A percentile compares a stretch with the other conserved stretches of the same genome.
Conservation (phyloP, 1,139 yeast species). For the Ogataea hybrid region DNA sequence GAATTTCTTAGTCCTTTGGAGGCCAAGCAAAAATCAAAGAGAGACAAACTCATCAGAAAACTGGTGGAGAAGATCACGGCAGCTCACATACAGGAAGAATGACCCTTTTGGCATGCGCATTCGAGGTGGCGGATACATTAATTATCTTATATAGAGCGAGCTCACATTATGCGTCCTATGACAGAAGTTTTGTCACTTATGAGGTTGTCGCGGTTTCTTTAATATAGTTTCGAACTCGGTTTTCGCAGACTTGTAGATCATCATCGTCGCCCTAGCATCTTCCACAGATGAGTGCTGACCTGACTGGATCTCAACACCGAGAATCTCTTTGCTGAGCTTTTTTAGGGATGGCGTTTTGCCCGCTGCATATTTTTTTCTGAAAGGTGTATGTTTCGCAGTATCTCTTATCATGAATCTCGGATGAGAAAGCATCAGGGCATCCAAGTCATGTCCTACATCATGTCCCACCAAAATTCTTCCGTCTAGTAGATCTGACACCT, state of each 20-base stretch:
- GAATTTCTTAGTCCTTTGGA: background rate
- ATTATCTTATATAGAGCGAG: background rate
- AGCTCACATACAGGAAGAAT: background rate
- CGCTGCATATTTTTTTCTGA: conserved; percentile 49
- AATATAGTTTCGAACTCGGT: conserved; percentile 52
- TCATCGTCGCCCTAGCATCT: conserved; percentile 88
- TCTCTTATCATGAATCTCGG: conserved; percentile 68
- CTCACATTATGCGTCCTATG: background rate
- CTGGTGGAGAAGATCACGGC: conserved; percentile 1
- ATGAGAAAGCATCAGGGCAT: conserved; percentile 63
- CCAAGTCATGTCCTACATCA: conserved; percentile 77
- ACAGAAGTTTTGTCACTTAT: background rate
- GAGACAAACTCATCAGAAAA: conserved; percentile 5
- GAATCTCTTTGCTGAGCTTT: conserved; percentile 55
- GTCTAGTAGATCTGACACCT: conserved; percentile 48
- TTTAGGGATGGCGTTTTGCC: conserved; percentile 77
- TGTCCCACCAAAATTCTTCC: conserved; percentile 75
- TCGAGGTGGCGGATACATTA: too few relatives aligned
- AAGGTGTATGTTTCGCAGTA: conserved; percentile 64
- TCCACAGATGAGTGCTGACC: conserved; percentile 86
- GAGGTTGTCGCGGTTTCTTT: background rate
- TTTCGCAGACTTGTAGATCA: conserved; percentile 61
- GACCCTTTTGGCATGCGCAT: conserved; percentile 1
- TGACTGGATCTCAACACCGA: conserved; percentile 64
- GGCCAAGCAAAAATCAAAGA: conserved; percentile 4